phyloP scores from a whole-genome alignment of 306 rosid species.

The Potentilla sterilis region DNA sequence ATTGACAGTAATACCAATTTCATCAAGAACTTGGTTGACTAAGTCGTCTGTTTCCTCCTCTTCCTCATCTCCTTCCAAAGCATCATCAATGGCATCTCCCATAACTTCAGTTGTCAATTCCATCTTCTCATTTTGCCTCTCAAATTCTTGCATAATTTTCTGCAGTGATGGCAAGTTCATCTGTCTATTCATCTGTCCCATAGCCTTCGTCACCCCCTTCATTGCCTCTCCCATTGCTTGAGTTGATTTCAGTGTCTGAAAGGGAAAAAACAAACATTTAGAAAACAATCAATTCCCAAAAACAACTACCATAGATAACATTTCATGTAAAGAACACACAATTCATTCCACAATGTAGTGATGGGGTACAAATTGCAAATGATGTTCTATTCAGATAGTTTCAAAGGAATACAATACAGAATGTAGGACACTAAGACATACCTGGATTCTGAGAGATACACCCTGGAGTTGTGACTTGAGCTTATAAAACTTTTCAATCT shows the following conservation, averaged over 20 bases:
- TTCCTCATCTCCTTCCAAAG: constrained; percentile 95
- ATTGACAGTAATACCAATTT: constrained; percentile 79
- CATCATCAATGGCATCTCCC: constrained; percentile 97
- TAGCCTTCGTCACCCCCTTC: constrained; percentile 98
- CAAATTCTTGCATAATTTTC: constrained; percentile 94
- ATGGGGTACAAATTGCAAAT: neutral
- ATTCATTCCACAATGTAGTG: neutral
- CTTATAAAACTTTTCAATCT: constrained; percentile 94
- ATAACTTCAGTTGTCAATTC: constrained; percentile 77
- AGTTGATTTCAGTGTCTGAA: constrained; percentile 86
- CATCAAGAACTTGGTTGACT: constrained; percentile 92
- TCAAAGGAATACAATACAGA: neutral
- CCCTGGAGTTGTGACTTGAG: constrained; percentile 99
- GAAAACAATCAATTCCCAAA: constrained; percentile 2
- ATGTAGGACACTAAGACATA: constrained; percentile 18
- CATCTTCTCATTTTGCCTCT: constrained; percentile 92
- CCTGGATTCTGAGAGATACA: constrained; percentile 97
- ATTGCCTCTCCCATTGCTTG: constrained; percentile 99
- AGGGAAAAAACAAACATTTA: neutral
- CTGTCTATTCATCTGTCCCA: constrained; percentile 98
- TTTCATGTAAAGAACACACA: neutral
- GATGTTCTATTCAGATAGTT: neutral
- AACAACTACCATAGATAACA: neutral
- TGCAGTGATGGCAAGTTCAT: constrained; percentile 94
- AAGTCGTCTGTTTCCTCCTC: constrained; percentile 93